These are phyloP conservation scores for Thymus mandschuricus DNA, from an alignment of 257 asterid genomes.

Conservation along the genomic window DNA sequence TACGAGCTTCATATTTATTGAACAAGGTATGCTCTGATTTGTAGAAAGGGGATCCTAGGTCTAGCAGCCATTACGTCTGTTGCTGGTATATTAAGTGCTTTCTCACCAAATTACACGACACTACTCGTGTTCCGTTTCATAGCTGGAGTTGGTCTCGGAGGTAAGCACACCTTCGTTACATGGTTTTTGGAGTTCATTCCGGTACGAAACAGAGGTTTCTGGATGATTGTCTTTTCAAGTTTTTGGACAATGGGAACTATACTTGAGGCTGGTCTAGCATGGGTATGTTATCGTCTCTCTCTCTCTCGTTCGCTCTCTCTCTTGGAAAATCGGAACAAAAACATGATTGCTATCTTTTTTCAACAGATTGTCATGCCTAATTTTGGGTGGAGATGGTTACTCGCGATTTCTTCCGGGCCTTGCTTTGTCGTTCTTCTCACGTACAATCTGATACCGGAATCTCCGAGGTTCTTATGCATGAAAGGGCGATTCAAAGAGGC, in stretches of 20 bases:
- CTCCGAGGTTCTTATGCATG: conserved; percentile 54
- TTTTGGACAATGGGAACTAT: conserved; percentile 63
- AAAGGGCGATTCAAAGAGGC: conserved; percentile 56
- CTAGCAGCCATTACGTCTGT: conserved; percentile 40
- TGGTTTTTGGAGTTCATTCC: conserved; percentile 64
- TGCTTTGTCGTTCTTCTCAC: conserved; percentile 45
- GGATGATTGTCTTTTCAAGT: conserved; percentile 57
- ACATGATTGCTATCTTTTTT: conserved; percentile 7
- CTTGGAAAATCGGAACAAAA: not conserved
- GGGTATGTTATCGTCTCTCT: conserved; percentile 39
- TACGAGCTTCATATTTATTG: too few species aligned
- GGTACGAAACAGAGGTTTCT: conserved; percentile 47
- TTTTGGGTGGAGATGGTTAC: conserved; percentile 57
- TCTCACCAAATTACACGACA: conserved; percentile 47
- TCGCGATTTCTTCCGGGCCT: conserved; percentile 48
- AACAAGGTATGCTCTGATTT: not conserved
- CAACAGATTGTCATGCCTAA: conserved; percentile 51
- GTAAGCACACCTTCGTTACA: conserved; percentile 39
- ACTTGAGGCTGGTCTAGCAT: conserved; percentile 56
- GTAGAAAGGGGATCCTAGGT: conserved; percentile 50
- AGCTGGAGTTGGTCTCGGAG: conserved; percentile 55
- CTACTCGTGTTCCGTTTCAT: conserved; percentile 45
- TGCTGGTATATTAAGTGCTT: conserved; percentile 54
- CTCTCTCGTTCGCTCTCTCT: not conserved
- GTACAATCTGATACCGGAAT: conserved; percentile 45